These are phyloP conservation scores for Podila minutissima DNA, from an alignment of 192 early-diverging fungal species.

Conservation along the genomic window DNA sequence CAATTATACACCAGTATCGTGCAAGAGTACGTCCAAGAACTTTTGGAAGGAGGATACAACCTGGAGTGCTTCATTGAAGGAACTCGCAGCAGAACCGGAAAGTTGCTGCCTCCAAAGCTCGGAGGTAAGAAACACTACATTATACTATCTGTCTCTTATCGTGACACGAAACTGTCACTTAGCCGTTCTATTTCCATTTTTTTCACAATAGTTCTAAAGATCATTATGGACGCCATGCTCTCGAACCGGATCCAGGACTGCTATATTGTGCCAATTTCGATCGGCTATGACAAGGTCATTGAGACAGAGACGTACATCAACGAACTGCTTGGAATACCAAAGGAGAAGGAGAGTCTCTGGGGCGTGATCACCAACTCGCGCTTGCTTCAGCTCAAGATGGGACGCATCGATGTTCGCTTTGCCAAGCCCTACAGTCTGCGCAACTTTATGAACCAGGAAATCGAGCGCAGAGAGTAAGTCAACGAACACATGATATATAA, in stretches of 20 bases:
- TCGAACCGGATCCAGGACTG: constrained; percentile 69
- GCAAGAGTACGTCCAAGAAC: constrained; percentile 77
- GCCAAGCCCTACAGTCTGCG: constrained; percentile 77
- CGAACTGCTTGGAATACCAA: constrained; percentile 83
- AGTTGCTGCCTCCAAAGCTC: constrained; percentile 82
- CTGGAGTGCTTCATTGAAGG: constrained; percentile 88
- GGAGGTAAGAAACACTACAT: constrained; percentile 48
- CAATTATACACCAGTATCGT: constrained; percentile 76
- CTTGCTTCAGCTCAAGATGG: constrained; percentile 76
- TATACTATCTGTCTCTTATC: not conserved
- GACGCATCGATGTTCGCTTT: constrained; percentile 85
- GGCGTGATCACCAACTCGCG: constrained; percentile 68
- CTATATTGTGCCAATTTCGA: constrained; percentile 81
- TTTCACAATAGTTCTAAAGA: constrained; percentile 69
- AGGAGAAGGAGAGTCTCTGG: constrained; percentile 80
- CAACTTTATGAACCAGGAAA: constrained; percentile 71
- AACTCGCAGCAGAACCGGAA: constrained; percentile 83
- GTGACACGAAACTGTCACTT: too few species aligned
- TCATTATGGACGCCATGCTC: constrained; percentile 78
- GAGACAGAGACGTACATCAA: constrained; percentile 83
- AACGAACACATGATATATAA: not conserved
- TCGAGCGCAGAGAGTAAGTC: constrained; percentile 62
- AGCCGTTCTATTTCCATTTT: not conserved
- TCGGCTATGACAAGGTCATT: constrained; percentile 89
- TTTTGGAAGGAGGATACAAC: constrained; percentile 80